Conservation (phyloP, 2,329 filamentous ascomycete species). For the Alternaria postmessia region DNA sequence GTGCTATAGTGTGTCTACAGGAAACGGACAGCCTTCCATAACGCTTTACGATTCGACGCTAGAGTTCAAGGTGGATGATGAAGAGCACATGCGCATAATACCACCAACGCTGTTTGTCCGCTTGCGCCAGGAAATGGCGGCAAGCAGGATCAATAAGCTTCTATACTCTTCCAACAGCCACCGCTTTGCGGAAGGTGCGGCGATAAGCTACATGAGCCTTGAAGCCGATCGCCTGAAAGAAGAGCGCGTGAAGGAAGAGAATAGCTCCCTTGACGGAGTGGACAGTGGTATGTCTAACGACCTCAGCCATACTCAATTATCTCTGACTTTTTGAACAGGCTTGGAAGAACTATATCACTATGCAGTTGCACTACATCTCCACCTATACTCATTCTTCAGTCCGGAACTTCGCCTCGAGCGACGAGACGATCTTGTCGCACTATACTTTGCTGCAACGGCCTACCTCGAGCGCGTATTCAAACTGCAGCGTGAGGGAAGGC, state of each 20-base stretch:
- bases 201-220: slow-evolving; percentile 45
- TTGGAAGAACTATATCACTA: slow-evolving; percentile 70
- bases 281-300: slow-evolving; percentile 37
- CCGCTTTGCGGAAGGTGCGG: slow-evolving; percentile 41
- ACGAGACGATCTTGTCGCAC: slow-evolving; percentile 73
- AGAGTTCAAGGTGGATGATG: slow-evolving; percentile 49
- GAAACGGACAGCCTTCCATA: slow-evolving; percentile 81
- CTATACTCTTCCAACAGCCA: slow-evolving; percentile 47
- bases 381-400: slow-evolving; percentile 82
- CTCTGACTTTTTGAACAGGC: slow-evolving; percentile 50
- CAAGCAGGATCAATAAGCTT: slow-evolving; percentile 49
- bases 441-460: slow-evolving; percentile 75
- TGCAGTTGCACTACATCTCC: slow-evolving; percentile 77
- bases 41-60: slow-evolving; percentile 80
- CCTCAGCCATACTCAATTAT: not conserved
- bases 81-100: slow-evolving; percentile 49
- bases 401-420: slow-evolving; percentile 69
- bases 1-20: slow-evolving; percentile 73
- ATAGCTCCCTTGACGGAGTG: slow-evolving; percentile 42
- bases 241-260: slow-evolving; percentile 36
- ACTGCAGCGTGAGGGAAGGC: slow-evolving; percentile 63
- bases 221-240: slow-evolving; percentile 49
- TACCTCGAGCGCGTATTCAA: slow-evolving; percentile 70
- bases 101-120: slow-evolving; percentile 48
- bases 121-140: slow-evolving; percentile 50